Conservation (phyloP, 768 basidiomycete species). For the Amyloporia xantha region DNA sequence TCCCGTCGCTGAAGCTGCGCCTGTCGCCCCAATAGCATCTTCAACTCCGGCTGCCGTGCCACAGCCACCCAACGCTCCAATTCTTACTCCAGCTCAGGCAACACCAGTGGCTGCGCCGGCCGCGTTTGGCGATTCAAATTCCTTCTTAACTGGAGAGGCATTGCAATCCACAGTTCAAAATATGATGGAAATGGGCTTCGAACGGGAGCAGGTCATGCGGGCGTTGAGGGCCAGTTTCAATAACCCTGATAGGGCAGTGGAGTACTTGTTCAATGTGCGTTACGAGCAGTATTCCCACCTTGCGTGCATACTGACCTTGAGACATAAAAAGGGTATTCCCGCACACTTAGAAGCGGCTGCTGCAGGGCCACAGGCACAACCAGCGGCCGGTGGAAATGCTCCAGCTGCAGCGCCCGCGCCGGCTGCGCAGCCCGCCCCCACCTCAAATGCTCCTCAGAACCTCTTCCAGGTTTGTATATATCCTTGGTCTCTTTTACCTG, state of each 20-base stretch:
- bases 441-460: constrained; percentile 61
- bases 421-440: constrained; percentile 29
- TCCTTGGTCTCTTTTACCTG: not conserved
- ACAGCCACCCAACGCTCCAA: constrained; percentile 29
- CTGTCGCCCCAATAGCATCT: constrained; percentile 29
- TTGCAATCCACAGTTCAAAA: constrained; percentile 73
- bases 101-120: constrained; percentile 26
- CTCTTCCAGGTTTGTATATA: constrained; percentile 68
- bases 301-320: constrained; percentile 10
- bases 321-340: constrained; percentile 64
- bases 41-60: constrained; percentile 30
- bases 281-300: not conserved
- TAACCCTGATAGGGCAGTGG: constrained; percentile 97
- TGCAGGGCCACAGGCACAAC: constrained; percentile 27
- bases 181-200: constrained; percentile 95
- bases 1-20: constrained; percentile 26
- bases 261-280: constrained; percentile 89
- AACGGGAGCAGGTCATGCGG: constrained; percentile 72
- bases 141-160: constrained; percentile 71
- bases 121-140: constrained; percentile 39
- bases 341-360: constrained; percentile 52
- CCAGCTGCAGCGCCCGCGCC: constrained; percentile 31
- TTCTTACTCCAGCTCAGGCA: constrained; percentile 26
- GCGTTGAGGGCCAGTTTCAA: constrained; percentile 93
- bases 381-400: constrained; percentile 31